These are phyloP conservation scores for Urtica urens DNA, from an alignment of 306 rosid genomes.

Conservation along the genomic window DNA sequence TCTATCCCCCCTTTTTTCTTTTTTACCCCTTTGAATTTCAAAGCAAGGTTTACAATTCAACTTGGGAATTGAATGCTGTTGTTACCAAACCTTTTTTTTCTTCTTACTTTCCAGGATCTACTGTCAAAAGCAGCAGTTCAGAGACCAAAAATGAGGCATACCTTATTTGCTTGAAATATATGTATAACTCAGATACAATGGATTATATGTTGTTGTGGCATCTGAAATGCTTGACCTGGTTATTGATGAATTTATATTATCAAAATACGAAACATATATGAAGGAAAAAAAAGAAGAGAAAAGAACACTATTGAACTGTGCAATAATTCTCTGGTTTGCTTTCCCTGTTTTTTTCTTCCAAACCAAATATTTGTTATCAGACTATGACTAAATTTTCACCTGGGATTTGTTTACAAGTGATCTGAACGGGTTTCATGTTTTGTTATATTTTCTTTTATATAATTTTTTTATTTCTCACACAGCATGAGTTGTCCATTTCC, in stretches of 20 bases:
- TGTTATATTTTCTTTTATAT: not conserved
- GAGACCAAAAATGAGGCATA: constrained; percentile 59
- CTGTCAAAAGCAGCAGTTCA: constrained; percentile 33
- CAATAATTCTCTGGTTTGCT: too few relatives aligned
- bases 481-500: not conserved
- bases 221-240: constrained; percentile 49
- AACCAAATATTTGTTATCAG: not conserved
- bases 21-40: constrained; percentile 23
- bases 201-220: constrained; percentile 56
- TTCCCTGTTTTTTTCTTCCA: not conserved
- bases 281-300: too few relatives aligned
- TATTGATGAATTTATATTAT: constrained; percentile 46
- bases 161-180: constrained; percentile 36
- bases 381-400: not conserved
- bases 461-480: not conserved
- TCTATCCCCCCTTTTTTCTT: constrained; percentile 32
- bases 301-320: too few relatives aligned
- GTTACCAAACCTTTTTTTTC: constrained; percentile 36
- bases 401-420: not conserved
- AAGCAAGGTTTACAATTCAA: constrained; percentile 34
- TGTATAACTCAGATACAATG: too few relatives aligned
- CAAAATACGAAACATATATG: constrained; percentile 46
- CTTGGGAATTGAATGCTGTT: constrained; percentile 24
- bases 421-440: not conserved
- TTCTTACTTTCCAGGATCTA: constrained; percentile 22